Evolutionary conservation across 306 rosid species (phyloP), one percentile per base, ranked within the genome.

Genomic region (Pterocarpus santalinus): DNA sequence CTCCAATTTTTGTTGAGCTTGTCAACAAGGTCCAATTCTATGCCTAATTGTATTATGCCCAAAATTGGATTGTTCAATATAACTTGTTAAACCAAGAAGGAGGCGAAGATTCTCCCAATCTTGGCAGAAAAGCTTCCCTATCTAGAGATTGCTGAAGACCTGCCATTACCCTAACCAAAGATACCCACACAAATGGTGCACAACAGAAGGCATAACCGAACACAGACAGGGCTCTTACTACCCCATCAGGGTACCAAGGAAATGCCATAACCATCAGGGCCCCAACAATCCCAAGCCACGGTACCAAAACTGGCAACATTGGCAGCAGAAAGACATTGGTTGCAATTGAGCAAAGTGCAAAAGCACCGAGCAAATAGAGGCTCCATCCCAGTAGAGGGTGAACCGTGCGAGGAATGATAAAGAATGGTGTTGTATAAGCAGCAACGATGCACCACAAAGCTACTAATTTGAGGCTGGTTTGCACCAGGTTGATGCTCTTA

Each of bases 361-460:
- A 82, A 0, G 89, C 44, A 51, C 97, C 93, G 1, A 94, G 86
- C 65, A 94, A 84, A 75, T 90, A 94, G 2, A 94, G 86, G 44
- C 81, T 43, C 98, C 98, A 94, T 34, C 97, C 98, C 7, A 92
- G 7, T 11, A 92, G 12, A n/a, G 98, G 98, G 82, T 94, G 98
- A 82, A 91, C 49, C 0, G 98, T 94, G 67, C 78, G 91, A 82
- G 98, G 98, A 57, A 94, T 86, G 32, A 88, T 71, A 65, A 92
- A 70, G 85, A 91, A 86, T 2, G 98, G 98, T 63, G 89, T 76
- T 1, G 75, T 34, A 47, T 94, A 94, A 2, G 97, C 91, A 34
- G 93, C 92, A 38, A 94, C 77, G 8, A 94, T 92, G 55, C 92
- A 88, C 94, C 96, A 87, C 38, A 80, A 12, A 0, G 93, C 97